phyloP scores from a whole-genome alignment of 176 grass and related monocot genomes.

The Stipa capillata region DNA sequence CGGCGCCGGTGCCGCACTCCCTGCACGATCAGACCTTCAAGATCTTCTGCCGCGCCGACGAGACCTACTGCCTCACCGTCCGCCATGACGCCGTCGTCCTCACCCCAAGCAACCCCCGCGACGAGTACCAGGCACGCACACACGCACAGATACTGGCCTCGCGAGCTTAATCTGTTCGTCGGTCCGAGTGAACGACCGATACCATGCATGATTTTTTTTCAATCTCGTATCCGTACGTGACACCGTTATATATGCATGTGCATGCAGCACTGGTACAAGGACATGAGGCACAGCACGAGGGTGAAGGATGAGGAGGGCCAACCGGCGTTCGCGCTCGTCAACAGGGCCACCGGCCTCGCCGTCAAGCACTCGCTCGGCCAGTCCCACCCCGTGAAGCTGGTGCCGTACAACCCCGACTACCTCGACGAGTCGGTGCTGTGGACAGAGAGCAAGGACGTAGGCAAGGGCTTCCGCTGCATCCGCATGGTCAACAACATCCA shows the following conservation, averaged over 20 bases:
- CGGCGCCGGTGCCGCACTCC: background rate
- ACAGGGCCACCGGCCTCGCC: slow-evolving; percentile 59
- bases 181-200: no score
- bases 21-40: slow-evolving; percentile 31
- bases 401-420: slow-evolving; percentile 40
- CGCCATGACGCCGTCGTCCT: slow-evolving; percentile 44
- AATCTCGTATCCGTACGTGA: background rate
- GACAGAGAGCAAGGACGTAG: slow-evolving; percentile 62
- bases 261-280: slow-evolving; percentile 70
- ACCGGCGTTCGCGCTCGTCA: slow-evolving; percentile 65
- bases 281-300: slow-evolving; percentile 51
- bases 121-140: slow-evolving; percentile 26
- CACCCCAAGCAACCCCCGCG: slow-evolving; percentile 22
- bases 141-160: no score
- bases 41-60: slow-evolving; percentile 47
- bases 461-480: slow-evolving; percentile 74
- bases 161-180: no score
- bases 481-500: slow-evolving; percentile 74
- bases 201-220: no score
- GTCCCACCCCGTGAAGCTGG: slow-evolving; percentile 50
- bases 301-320: slow-evolving; percentile 59
- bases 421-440: slow-evolving; percentile 64
- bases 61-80: slow-evolving; percentile 32
- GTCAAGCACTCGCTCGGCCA: slow-evolving; percentile 81
- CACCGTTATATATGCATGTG: background rate